phyloP scores from a whole-genome alignment of 2,329 filamentous ascomycete genomes.

The Geosmithia morbida region DNA sequence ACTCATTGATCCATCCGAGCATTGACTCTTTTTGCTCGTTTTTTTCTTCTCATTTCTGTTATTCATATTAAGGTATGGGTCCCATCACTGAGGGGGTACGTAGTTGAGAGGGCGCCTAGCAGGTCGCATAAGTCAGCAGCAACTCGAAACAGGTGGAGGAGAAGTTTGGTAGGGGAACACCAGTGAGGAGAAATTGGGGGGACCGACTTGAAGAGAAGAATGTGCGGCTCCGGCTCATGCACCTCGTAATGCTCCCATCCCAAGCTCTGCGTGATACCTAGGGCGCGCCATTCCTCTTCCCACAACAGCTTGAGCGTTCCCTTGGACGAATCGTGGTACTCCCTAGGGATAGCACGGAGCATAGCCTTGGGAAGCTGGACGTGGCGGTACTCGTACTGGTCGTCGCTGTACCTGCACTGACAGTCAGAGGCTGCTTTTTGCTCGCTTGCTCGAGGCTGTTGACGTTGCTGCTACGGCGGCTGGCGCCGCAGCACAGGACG shows the following conservation, averaged over 20 bases:
- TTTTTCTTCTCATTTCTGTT: neutral
- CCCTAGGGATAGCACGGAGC: slow-evolving; percentile 91
- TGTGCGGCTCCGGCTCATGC: slow-evolving; percentile 96
- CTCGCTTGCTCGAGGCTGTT: neutral
- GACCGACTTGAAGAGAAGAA: slow-evolving; percentile 90
- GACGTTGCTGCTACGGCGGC: neutral
- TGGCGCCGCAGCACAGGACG: neutral
- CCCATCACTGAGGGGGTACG: slow-evolving; percentile 47
- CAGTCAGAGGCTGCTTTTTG: neutral
- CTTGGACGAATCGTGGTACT: slow-evolving; percentile 74
- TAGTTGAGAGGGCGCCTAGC: slow-evolving; percentile 71
- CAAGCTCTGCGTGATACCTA: slow-evolving; percentile 97
- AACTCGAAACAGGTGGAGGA: neutral
- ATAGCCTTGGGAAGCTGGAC: slow-evolving; percentile 96
- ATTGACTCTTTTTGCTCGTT: neutral
- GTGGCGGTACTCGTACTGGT: slow-evolving; percentile 90
- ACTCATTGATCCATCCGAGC: neutral
- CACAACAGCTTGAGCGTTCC: slow-evolving; percentile 91
- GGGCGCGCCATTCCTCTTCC: slow-evolving; percentile 96
- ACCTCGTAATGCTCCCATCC: slow-evolving; percentile 99
- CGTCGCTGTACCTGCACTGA: slow-evolving; percentile 67
- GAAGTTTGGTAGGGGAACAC: neutral
- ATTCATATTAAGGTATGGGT: neutral
- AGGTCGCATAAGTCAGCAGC: neutral
- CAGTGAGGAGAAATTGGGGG: slow-evolving; percentile 1